Percentiles rank a stretch among this genome's conserved stretches.
Evolutionary conservation across 176 grass and related monocot species (phyloP).

Genomic region (Phyllostachys edulis): DNA sequence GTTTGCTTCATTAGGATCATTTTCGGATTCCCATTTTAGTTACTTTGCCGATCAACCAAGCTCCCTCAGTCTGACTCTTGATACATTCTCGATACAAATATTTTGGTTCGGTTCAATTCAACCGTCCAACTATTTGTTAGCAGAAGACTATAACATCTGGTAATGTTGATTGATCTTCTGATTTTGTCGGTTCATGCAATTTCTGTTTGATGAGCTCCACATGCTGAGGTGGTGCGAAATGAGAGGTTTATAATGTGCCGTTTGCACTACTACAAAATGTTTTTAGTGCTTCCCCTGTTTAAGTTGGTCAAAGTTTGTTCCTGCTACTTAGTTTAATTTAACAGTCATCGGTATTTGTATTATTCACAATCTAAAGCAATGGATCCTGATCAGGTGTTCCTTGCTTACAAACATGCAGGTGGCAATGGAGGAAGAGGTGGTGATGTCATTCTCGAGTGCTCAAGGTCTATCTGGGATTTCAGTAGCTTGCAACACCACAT

Average conservation of each 20-base stretch:
- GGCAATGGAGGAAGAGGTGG: no score
- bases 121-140: not conserved
- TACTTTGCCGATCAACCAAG: not conserved
- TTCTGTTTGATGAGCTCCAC: not conserved
- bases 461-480: constrained; percentile 79
- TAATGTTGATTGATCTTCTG: not conserved
- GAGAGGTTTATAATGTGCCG: not conserved
- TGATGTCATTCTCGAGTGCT: no score
- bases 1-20: not conserved
- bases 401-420: no score
- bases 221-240: not conserved
- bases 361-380: no score
- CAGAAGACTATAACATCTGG: not conserved
- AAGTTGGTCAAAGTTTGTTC: no score
- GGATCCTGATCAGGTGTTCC: no score
- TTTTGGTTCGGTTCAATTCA: not conserved
- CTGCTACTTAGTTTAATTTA: no score
- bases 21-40: not conserved
- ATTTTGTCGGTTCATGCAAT: not conserved
- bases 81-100: not conserved
- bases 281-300: no score
- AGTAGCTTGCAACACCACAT: constrained; percentile 66
- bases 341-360: no score
- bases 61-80: not conserved
- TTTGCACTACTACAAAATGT: not conserved